Base-by-base conservation (phyloP, 1,139 yeast species). In the Tardiomyces digboiensis region DNA sequence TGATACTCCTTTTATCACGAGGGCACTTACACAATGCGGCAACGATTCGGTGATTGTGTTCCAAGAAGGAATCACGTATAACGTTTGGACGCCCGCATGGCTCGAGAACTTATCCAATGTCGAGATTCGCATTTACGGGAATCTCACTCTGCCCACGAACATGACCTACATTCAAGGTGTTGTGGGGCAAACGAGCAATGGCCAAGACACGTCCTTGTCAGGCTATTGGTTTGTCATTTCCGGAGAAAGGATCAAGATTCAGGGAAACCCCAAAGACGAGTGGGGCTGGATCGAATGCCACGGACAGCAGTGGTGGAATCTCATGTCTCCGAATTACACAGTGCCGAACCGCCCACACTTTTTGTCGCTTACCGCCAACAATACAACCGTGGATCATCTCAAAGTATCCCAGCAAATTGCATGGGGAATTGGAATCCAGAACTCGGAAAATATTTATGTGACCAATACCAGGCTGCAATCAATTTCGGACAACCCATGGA, bases 281-380 rank as follows among this genome's bases (percentile, higher is more conserved):
- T 37, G 39, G 39, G 39, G 39, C 23, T 37, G 39, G 39, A 6
- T 37, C 23, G 39, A 37, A 19, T 19, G 39, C 22, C 23, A 37
- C 21, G 39, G 39, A 4, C 23, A 37, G 23, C 39, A 37, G 21
- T 37, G 21, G 16, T 37, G 22, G 21, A 20, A 19, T 10, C n/a
- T 13, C 3, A 37, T 37, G 39, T 18, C 16, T 12, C 39, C 22
- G 16, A 18, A 18, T 10, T 19, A 37, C 22, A 37, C 21, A 4
- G 16, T 37, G 22, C 21, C 21, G 7, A 20, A 20, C 23, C 39
- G 39, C 13, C 39, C 39, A 12, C 21, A 13, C 16, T 13, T 19
- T 10, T 14, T 37, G 8, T n/a, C 13, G 3, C 10, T 37, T 6
- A n/a, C 16, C 6, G 21, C 21, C 23, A 18, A 37, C 3, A 16